phyloP scores from a whole-genome alignment of 2,329 filamentous ascomycete genomes.

The Fusarium nisikadoi region DNA sequence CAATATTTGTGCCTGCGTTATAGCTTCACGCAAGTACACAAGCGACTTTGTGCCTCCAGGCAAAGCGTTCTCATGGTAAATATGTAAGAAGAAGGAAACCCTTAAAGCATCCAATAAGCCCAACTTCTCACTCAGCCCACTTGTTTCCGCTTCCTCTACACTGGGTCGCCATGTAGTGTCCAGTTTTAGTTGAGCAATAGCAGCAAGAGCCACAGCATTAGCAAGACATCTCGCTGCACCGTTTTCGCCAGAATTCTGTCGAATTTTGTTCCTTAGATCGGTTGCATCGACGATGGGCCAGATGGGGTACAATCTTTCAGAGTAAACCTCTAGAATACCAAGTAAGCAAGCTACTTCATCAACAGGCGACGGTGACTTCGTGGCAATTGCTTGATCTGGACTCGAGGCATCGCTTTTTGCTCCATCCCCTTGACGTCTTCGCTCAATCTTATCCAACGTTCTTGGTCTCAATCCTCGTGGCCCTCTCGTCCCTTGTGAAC shows the following conservation, averaged over 20 bases:
- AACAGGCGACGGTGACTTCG: slow-evolving; percentile 19
- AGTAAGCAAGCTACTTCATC: slow-evolving; percentile 44
- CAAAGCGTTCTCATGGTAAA: slow-evolving; percentile 61
- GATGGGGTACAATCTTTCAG: slow-evolving; percentile 61
- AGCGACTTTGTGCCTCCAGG: slow-evolving; percentile 59
- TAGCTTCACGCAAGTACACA: slow-evolving; percentile 60
- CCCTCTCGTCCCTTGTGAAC: slow-evolving; percentile 56
- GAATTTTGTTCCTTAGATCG: slow-evolving; percentile 52
- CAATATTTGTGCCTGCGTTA: slow-evolving; percentile 63
- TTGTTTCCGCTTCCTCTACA: slow-evolving; percentile 43
- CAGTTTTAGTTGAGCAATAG: slow-evolving; percentile 60
- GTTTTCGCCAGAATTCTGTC: slow-evolving; percentile 44
- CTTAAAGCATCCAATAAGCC: slow-evolving; percentile 55
- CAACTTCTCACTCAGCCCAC: slow-evolving; percentile 43
- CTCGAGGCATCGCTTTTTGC: slow-evolving; percentile 13
- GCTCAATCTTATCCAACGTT: slow-evolving; percentile 55
- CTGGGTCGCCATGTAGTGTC: slow-evolving; percentile 44
- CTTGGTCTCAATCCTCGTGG: slow-evolving; percentile 58
- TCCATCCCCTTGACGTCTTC: slow-evolving; percentile 28
- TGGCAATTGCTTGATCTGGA: slow-evolving; percentile 2
- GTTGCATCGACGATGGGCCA: slow-evolving; percentile 62
- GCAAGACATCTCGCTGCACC: slow-evolving; percentile 54
- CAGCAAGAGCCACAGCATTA: slow-evolving; percentile 58
- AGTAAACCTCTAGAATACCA: slow-evolving; percentile 56
- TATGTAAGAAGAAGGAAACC: slow-evolving; percentile 62